Evolutionary conservation across 495 filamentous ascomycete genomes (phyloP).

Genomic region (Penicillium roqueforti): DNA sequence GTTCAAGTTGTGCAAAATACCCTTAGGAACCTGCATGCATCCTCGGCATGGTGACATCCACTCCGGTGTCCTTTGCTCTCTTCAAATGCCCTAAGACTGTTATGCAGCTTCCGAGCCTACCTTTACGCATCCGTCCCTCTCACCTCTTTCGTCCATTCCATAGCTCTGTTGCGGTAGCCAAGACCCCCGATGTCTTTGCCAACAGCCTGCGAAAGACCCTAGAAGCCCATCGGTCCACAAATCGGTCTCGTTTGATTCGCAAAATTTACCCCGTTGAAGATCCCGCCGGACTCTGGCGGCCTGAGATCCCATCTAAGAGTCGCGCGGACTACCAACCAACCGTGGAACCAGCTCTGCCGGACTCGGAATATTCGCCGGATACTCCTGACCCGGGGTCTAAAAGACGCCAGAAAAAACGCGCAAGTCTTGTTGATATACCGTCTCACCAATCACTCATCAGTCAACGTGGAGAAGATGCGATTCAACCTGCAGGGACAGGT

Average conservation of each 20-base stretch:
- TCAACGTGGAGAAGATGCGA: conserved; percentile 1
- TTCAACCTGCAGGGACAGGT: conserved; percentile 15
- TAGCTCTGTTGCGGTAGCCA: conserved; percentile 7
- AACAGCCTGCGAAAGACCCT: conserved; percentile 45
- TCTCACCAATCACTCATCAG: neutral
- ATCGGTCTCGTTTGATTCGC: conserved; percentile 43
- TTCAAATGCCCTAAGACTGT: conserved; percentile 17
- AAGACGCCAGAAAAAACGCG: conserved; percentile 9
- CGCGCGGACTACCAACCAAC: conserved; percentile 19
- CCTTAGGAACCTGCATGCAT: conserved; percentile 10
- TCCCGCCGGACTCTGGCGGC: conserved; percentile 21
- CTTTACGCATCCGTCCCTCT: conserved; percentile 9
- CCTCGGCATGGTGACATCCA: conserved; percentile 9
- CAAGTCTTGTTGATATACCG: neutral
- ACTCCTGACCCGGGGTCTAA: conserved; percentile 1
- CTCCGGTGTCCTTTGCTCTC: neutral
- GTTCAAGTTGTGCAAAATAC: conserved; percentile 15
- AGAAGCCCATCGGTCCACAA: conserved; percentile 48
- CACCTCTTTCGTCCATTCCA: conserved; percentile 18
- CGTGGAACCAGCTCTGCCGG: conserved; percentile 2
- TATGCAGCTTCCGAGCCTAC: conserved; percentile 27
- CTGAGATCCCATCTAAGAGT: conserved; percentile 19
- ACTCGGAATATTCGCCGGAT: neutral
- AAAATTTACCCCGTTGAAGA: conserved; percentile 19
- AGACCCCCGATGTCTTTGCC: conserved; percentile 27